Base-by-base conservation (phyloP, 2,329 filamentous ascomycete genomes). In the Tolypocladium pustulatum region DNA sequence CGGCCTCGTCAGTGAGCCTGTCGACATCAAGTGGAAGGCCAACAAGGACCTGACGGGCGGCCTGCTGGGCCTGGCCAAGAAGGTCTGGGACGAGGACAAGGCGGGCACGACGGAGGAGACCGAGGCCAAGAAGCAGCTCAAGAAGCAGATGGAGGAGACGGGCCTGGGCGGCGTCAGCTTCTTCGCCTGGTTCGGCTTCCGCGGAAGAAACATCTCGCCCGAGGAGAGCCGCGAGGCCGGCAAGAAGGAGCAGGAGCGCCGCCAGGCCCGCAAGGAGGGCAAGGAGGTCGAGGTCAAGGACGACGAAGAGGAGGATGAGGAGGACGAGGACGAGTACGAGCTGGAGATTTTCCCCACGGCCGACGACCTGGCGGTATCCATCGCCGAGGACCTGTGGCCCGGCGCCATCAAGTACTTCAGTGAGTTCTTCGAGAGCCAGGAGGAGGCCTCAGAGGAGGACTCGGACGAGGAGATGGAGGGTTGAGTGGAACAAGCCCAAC, bases 361-460 rank as follows among this genome's bases (percentile, higher is more conserved):
- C 27, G 91, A 95, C 65, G 88, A 92, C 61, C 73, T 97, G 54
- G 92, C 91, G 43, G 81, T 91, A 62, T 81, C 85, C 61, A 79
- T 97, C 65, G 85, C 88, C 10, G 92, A 97, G 70, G 93, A 97
- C 65, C 77, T 97, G 57, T 97, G 88, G 87, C 89, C 90, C 54
- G 85, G 86, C 62, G 93, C 92, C 59, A 87, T 96, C 72, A 90
- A 89, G 73, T 95, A 94, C 76, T 97, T 94, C 76, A 89, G 90
- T 94, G 78, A 76, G 89, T 83, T 58, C 36, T n/a, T 9, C 37
- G 54, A 55, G 37, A 55, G 54, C 52, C 52, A 56, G 54, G 37
- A 34, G 40, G 40, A 40, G 15, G 37, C 15, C 20, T 43, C 25
- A 30, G 40, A 56, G 15, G 54, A 56, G 8, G 54, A 41, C 17